These are phyloP conservation scores for Plectosphaerella plurivora DNA, from an alignment of 2,329 filamentous ascomycete species.

Conservation along the genomic window DNA sequence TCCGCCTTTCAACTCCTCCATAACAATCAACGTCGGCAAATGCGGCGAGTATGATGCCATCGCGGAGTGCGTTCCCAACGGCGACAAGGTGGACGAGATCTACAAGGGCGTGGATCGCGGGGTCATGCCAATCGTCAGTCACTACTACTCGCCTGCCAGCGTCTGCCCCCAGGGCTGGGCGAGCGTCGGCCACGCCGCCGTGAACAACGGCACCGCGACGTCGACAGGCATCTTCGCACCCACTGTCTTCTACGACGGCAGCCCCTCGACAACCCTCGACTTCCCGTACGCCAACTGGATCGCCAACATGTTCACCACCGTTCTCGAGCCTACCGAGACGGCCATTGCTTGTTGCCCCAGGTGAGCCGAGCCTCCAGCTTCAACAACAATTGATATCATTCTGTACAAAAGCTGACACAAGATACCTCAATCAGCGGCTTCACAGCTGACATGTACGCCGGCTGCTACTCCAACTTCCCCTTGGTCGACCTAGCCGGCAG, in stretches of 20 bases:
- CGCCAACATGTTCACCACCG: neutral
- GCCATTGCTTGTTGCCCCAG: neutral
- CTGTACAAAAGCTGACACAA: too few relatives aligned
- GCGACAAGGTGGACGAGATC: too few relatives aligned
- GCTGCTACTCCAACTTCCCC: neutral
- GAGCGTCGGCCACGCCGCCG: neutral
- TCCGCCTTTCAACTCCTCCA: too few relatives aligned
- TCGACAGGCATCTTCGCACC: neutral
- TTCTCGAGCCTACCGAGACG: neutral
- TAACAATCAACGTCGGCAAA: too few relatives aligned
- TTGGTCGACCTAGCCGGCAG: neutral
- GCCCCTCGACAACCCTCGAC: too few relatives aligned
- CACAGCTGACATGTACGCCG: neutral
- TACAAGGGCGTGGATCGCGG: too few relatives aligned
- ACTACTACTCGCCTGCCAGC: too few relatives aligned
- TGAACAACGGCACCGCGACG: neutral
- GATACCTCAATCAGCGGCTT: neutral
- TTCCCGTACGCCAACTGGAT: too few relatives aligned
- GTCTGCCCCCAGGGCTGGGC: neutral
- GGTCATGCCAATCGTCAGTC: too few relatives aligned
- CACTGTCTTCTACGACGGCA: neutral
- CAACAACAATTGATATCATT: too few relatives aligned
- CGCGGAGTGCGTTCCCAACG: too few relatives aligned
- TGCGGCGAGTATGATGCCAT: too few relatives aligned
- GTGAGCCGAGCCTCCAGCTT: neutral